Base-by-base conservation (phyloP, 164 flowering plant species). In the Sextonia rubra region DNA sequence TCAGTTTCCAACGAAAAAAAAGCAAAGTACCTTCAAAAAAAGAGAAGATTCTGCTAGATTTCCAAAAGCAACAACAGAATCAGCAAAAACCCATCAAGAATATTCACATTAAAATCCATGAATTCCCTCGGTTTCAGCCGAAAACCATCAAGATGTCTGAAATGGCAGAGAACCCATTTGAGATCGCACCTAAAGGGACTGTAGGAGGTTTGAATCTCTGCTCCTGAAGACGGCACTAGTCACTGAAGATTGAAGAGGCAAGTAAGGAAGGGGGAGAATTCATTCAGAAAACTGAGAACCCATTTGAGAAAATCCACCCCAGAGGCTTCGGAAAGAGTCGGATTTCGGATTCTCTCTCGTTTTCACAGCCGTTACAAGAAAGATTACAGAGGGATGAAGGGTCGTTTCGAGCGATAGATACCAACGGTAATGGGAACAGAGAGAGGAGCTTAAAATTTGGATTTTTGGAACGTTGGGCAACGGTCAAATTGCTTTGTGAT, bases 381-480 rank as follows among this genome's bases (percentile, higher is more conserved):
- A 65, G 47, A 27, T 32, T 32, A 66, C 23, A 37, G 69, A 30
- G 44, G 44, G 44, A 37, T 37, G 44, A 37, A 8, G 9, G 44
- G 8, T 66, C 44, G n/a, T 23, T 6, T 55, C 17, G 55, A 25
- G 44, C 15, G 47, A 60, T 37, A 5, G 71, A 69, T 18, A 62
- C 11, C 58, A 71, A 71, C 74, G 67, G 67, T 63, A 62, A 44
- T 62, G n/a, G 12, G 30, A 60, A n/a, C 44, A 24, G 0, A 29
- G 22, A 22, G 52, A 20, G 44, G 29, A 3, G 11, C 27, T 49
- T 65, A 49, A 64, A 73, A 14, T 64, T 73, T 65, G 47, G 44
- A 66, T 27, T 12, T 37, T 62, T 20, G 58, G 76, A 74, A 68
- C 72, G 76, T 68, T 74, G 60, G 18, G 62, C 68, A 74, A 74